phyloP scores from a whole-genome alignment of 2,329 filamentous ascomycete species.

The Cladophialophora chaetospira region DNA sequence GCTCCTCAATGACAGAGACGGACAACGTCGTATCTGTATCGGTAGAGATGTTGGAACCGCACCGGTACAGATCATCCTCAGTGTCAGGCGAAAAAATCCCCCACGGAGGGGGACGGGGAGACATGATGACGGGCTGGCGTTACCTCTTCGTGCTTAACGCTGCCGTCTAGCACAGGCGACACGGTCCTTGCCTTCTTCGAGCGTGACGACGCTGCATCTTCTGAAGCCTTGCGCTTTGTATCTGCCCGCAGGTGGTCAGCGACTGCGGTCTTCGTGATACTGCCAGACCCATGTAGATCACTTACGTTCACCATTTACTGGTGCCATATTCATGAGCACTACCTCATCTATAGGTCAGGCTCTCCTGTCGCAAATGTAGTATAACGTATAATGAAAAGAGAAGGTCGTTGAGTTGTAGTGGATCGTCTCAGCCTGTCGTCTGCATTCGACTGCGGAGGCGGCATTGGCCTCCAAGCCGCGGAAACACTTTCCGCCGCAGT shows the following conservation, averaged over 20 bases:
- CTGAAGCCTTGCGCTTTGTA: slow-evolving; percentile 53
- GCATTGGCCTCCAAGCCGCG: neutral
- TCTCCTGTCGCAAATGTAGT: neutral
- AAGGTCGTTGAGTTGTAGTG: neutral
- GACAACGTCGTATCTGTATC: slow-evolving; percentile 15
- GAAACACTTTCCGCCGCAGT: neutral
- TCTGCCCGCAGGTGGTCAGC: slow-evolving; percentile 9
- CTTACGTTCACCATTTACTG: slow-evolving; percentile 26
- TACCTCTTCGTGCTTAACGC: slow-evolving; percentile 28
- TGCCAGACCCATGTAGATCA: neutral
- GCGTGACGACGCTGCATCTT: slow-evolving; percentile 48
- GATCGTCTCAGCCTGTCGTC: too few species aligned
- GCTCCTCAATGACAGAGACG: neutral
- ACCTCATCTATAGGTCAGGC: neutral
- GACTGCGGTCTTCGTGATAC: neutral
- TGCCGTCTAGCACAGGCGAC: slow-evolving; percentile 42
- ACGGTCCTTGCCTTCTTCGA: slow-evolving; percentile 54
- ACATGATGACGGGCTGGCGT: slow-evolving; percentile 2
- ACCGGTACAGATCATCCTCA: slow-evolving; percentile 17
- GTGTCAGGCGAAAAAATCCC: slow-evolving; percentile 12
- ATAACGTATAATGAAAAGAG: neutral
- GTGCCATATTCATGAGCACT: slow-evolving; percentile 14
- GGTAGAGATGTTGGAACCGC: slow-evolving; percentile 11
- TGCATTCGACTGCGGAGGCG: neutral
- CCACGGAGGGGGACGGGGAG: neutral